Base-by-base conservation (phyloP, 1,284 basidiomycete genomes). In the Leccinum griseonigrum region DNA sequence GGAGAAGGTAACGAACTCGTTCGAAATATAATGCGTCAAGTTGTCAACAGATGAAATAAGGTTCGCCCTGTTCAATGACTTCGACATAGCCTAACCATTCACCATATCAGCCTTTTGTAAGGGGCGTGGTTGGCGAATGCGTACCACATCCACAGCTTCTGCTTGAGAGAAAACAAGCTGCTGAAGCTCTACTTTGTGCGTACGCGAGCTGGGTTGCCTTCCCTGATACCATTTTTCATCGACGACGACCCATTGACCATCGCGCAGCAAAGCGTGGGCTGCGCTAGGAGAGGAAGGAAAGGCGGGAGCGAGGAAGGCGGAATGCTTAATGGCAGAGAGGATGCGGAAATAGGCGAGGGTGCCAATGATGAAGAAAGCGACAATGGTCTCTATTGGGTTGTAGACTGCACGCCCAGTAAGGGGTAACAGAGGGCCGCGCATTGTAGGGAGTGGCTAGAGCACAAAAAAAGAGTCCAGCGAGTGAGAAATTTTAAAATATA, bases 311-410 rank as follows among this genome's bases (percentile, higher is more conserved):
- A 90, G 82, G 75, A 90, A 90, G 1, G 85, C n/a, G n/a, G 87
- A 88, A 68, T 90, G 83, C 64, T 94, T 94, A 73, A 96, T 89
- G 53, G 92, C 91, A 64, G 86, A 86, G 61, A 98, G 83, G 64
- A 97, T 84, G 74, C 95, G 92, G 75, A 97, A 97, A 77, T 97
- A 97, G 57, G 91, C 90, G 50, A 97, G 83, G 4, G 95, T 97
- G 40, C 91, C 91, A 64, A 95, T 76, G 71, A 95, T 86, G 74
- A 89, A 93, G 77, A 92, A 90, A 71, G 87, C 85, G 60, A 97
- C 94, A 67, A 97, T 93, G 34, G 91, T 90, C 75, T 98, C 95
- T 61, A 90, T 89, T 56, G 87, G 88, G 3, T 79, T 85, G 73
- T 84, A 84, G 22, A 85, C 86, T 3, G 87, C 85, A 64, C 86